Base-by-base conservation (phyloP, 441 rosid species). In the Pelargonium cotyledonis region DNA sequence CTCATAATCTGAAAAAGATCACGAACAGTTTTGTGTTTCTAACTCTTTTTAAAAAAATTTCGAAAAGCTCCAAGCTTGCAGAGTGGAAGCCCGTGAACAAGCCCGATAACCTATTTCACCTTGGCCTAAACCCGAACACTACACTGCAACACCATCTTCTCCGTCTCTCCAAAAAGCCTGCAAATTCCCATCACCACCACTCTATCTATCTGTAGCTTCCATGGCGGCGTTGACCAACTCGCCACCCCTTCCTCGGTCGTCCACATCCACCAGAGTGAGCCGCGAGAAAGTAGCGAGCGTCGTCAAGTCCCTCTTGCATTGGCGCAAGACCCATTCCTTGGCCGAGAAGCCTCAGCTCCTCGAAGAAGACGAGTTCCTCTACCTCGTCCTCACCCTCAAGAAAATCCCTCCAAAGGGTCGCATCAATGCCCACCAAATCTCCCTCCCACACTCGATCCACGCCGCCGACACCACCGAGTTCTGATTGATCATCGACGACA, bases 401-500 rank as follows among this genome's bases (percentile, higher is more conserved):
- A 91, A 86, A 78, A 85, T 88, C 69, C 97, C 96, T 1, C 88
- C 85, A 31, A 78, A 78, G 0, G 76, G 73, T 76, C 96, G 90
- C 29, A 79, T 78, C 0, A 94, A 86, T 47, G 74, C 99, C 26
- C 47, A 78, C 72, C 88, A 89, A 78, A 70, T 91, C 72, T 78
- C 73, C 1, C 72, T 94, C 12, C 97, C 92, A 8, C 82, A 84
- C 31, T 81, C 95, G 1, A 76, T 88, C 0, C 65, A 83, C 58
- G 58, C 58, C 69, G 53, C 85, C 6, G 87, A 84, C 66, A 68
- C 78, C 6, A 70, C 86, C 5, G 91, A 91, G 84, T 65, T 87
- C 70, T 94, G 99, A 77, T 80, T 91, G 75, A 80, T 94, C 71
- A 80, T 94, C 68, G 99, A 89, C 47, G 99, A 94, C 66, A 79